A percentile compares a stretch with the other conserved stretches of the same genome.
These are phyloP conservation scores for Arabis alpina DNA, from an alignment of 345 rosid genomes.

Conservation along the genomic window DNA sequence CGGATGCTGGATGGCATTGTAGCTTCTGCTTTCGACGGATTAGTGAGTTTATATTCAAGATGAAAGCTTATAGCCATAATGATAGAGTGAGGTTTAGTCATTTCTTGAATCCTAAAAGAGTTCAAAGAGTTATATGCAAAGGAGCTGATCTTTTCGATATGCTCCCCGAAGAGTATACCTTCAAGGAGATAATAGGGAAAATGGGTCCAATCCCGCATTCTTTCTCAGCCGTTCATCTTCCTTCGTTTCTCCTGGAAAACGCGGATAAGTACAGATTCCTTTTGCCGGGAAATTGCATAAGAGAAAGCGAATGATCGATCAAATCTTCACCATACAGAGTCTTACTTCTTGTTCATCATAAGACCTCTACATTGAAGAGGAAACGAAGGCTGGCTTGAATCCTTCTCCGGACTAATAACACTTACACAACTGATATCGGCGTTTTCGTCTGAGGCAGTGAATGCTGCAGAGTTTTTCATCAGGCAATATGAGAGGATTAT, in stretches of 20 bases:
- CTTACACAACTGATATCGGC: slow-evolving; percentile 34
- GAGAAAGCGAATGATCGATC: slow-evolving; percentile 51
- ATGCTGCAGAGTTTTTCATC: slow-evolving; percentile 30
- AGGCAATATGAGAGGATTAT: slow-evolving; percentile 31
- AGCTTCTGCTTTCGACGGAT: slow-evolving; percentile 76
- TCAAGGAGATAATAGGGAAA: slow-evolving; percentile 74
- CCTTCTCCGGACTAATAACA: slow-evolving; percentile 35
- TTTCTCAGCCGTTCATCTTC: slow-evolving; percentile 76
- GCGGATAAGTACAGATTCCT: slow-evolving; percentile 66
- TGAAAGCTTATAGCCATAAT: slow-evolving; percentile 78
- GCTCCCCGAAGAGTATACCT: slow-evolving; percentile 83
- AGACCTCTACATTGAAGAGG: slow-evolving; percentile 33
- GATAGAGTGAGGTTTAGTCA: slow-evolving; percentile 78
- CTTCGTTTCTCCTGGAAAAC: slow-evolving; percentile 65
- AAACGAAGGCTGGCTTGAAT: slow-evolving; percentile 27
- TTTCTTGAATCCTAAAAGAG: slow-evolving; percentile 67
- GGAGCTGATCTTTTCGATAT: slow-evolving; percentile 80
- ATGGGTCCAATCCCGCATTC: slow-evolving; percentile 87
- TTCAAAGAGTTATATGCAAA: slow-evolving; percentile 74
- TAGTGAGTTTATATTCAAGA: slow-evolving; percentile 74
- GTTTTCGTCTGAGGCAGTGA: slow-evolving; percentile 38
- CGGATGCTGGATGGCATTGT: slow-evolving; percentile 88
- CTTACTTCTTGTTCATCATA: slow-evolving; percentile 23
- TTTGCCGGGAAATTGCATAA: slow-evolving; percentile 66
- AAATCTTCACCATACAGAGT: slow-evolving; percentile 21